Percentiles rank a stretch among this genome's conserved stretches.
phyloP scores from a whole-genome alignment of 2,329 filamentous ascomycete genomes.

The Pestalotiopsis sp. region DNA sequence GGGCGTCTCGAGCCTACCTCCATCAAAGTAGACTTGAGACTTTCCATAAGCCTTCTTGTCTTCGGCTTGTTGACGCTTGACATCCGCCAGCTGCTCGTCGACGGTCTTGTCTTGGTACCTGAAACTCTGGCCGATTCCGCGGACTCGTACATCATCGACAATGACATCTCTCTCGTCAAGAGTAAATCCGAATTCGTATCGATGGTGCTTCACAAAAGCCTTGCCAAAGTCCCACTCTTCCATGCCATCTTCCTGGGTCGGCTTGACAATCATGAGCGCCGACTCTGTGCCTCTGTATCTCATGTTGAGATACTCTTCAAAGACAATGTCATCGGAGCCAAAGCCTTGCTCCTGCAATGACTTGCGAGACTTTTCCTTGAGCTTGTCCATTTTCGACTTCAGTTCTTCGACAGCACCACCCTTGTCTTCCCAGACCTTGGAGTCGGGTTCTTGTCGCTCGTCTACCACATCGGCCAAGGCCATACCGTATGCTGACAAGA shows the following conservation, averaged over 20 bases:
- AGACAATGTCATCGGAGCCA: constrained; percentile 71
- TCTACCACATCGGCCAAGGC: constrained; percentile 91
- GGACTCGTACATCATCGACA: constrained; percentile 84
- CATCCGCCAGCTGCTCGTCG: constrained; percentile 77
- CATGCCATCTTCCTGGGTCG: constrained; percentile 59
- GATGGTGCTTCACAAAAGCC: constrained; percentile 84
- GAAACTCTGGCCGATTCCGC: constrained; percentile 89
- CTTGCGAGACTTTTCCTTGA: constrained; percentile 74
- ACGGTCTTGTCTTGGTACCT: constrained; percentile 79
- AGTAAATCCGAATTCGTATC: constrained; percentile 92
- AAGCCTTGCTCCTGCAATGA: constrained; percentile 81
- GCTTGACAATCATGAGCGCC: constrained; percentile 85
- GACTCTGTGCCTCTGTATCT: constrained; percentile 89
- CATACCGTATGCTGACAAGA: constrained; percentile 91
- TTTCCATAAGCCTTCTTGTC: constrained; percentile 66
- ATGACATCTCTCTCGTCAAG: constrained; percentile 84
- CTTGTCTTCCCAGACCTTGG: constrained; percentile 62
- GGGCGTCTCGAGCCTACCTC: constrained; percentile 75
- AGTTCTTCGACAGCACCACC: constrained; percentile 64
- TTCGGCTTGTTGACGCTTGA: constrained; percentile 62
- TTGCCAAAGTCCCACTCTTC: constrained; percentile 80
- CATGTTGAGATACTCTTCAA: constrained; percentile 95
- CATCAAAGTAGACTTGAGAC: constrained; percentile 81
- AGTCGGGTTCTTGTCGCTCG: constrained; percentile 80
- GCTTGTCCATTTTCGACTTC: constrained; percentile 73